Percentiles rank a stretch among this genome's conserved stretches.
Conservation (phyloP, 1,284 basidiomycete species). For the Microbotryomycetes sp. region DNA sequence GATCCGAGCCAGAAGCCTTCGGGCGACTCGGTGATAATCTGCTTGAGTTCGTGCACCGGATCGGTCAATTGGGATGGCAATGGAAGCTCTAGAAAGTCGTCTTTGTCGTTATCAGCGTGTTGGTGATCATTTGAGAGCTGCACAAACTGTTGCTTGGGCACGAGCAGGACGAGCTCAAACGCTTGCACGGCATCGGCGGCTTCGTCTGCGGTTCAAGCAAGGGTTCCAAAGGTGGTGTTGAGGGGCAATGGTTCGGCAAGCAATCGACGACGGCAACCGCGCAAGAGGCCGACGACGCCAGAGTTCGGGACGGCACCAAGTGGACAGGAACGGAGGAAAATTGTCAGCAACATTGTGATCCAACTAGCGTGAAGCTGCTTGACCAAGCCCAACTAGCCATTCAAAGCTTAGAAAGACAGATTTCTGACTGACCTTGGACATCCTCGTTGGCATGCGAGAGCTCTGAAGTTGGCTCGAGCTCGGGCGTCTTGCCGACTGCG, state of each 20-base stretch:
- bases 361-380: background rate
- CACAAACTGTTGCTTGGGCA: slow-evolving; percentile 26
- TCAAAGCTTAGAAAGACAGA: background rate
- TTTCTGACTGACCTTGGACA: background rate
- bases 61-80: slow-evolving; percentile 26
- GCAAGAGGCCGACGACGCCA: background rate
- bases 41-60: slow-evolving; percentile 35
- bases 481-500: background rate
- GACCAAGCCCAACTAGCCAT: background rate
- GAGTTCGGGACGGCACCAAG: background rate
- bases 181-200: background rate
- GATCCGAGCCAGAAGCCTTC: slow-evolving; percentile 41
- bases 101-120: slow-evolving; percentile 10
- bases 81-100: slow-evolving; percentile 20
- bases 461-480: background rate
- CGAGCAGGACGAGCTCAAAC: slow-evolving; percentile 21
- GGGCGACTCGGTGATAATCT: slow-evolving; percentile 36
- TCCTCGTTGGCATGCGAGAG: no score
- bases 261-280: background rate
- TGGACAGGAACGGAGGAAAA: background rate
- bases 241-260: no score
- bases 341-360: background rate
- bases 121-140: slow-evolving; percentile 3
- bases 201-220: background rate
- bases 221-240: background rate